Base-by-base conservation (phyloP, 345 rosid species). In the Eucalyptus regnans region DNA sequence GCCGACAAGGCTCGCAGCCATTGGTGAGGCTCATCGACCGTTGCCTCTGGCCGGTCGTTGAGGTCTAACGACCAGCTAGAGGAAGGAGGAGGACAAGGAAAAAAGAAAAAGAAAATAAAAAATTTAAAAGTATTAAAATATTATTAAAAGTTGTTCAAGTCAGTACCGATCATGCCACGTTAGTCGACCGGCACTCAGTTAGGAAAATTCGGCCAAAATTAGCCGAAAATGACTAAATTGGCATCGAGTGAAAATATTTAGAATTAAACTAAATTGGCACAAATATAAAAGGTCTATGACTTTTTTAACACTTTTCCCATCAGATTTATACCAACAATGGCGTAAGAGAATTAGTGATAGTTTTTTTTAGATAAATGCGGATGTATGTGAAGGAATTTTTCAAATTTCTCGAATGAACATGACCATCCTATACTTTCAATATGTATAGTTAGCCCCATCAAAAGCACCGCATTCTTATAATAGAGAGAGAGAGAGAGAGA, bases 111-210 rank as follows among this genome's bases (percentile, higher is more conserved):
- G 2, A 43, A 14, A 50, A 15, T 1, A n/a, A 5, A 13, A 50
- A 15, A 50, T 2, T 0, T 4, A 2, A 14, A 14, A 50, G 12
- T 12, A 1, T 12, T 12, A 50, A 50, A 50, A 51, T 44, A 16
- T 2, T 18, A 52, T 52, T 52, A 18, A 52, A 18, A 18, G 1
- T 18, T 18, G 0, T n/a, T 52, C 4, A 52, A 0, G 0, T 1
- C 1, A 17, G 1, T 0, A 0, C 1, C 22, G 17, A 51, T 51
- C 3, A 2, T 52, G 4, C 56, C 3, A 52, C 1, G 23, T 18
- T 0, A 52, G 2, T 1, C 1, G 1, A 0, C 23, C 2, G 3
- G 0, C 0, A 1, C 22, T 3, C 1, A 1, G 0, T 52, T 0
- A 52, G 4, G 0, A 52, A 52, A 52, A 52, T 52, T 52, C 0